These are phyloP conservation scores for Crepidotus variabilis DNA, from an alignment of 768 basidiomycete genomes.

Conservation along the genomic window DNA sequence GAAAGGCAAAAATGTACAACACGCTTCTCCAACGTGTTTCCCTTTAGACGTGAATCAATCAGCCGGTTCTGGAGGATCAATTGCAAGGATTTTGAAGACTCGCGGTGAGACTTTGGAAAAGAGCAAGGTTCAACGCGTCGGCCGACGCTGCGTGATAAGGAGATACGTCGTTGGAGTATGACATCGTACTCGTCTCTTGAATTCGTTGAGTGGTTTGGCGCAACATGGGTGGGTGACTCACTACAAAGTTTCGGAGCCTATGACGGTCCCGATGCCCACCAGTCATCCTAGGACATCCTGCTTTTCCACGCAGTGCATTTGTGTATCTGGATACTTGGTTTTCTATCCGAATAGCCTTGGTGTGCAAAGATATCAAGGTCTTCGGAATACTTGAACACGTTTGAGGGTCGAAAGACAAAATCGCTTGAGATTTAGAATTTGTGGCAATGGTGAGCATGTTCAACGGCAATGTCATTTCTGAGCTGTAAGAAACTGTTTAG, in stretches of 20 bases:
- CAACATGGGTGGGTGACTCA: neutral
- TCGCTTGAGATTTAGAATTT: neutral
- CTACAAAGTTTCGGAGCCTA: neutral
- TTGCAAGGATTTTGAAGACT: neutral
- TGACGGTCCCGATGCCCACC: too few species aligned
- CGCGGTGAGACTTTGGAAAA: neutral
- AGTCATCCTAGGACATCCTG: too few species aligned
- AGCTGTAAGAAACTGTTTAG: too few species aligned
- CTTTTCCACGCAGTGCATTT: neutral
- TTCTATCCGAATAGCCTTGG: neutral
- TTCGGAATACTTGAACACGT: neutral
- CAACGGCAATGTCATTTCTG: too few species aligned
- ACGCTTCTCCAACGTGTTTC: neutral
- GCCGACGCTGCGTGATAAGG: too few species aligned
- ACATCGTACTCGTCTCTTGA: neutral
- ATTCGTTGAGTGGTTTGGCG: neutral
- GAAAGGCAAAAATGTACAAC: neutral
- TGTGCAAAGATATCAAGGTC: neutral
- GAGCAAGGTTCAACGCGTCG: too few species aligned
- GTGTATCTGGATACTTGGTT: neutral
- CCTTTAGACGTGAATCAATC: neutral
- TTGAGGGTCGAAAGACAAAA: neutral
- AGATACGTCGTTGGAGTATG: too few species aligned
- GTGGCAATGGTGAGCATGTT: neutral
- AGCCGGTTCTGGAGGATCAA: neutral